These are phyloP conservation scores for Stenocarpella maydis DNA, from an alignment of 2,329 filamentous ascomycete genomes.

Conservation along the genomic window DNA sequence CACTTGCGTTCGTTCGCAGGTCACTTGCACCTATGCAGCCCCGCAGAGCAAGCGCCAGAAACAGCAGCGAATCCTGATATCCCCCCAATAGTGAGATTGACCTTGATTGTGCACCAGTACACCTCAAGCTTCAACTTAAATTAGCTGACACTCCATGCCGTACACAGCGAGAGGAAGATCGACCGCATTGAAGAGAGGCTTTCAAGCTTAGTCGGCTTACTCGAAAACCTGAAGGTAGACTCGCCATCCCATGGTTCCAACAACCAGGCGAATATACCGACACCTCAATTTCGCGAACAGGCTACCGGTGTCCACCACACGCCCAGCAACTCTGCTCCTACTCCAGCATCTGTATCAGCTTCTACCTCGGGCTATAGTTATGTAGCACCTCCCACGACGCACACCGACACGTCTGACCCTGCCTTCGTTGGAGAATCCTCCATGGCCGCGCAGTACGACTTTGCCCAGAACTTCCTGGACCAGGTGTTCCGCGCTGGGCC, in stretches of 20 bases:
- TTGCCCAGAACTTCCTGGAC: slow-evolving; percentile 55
- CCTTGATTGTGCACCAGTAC: background rate
- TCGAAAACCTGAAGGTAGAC: slow-evolving; percentile 45
- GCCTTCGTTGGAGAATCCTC: slow-evolving; percentile 55
- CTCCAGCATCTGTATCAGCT: slow-evolving; percentile 1
- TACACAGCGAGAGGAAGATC: slow-evolving; percentile 48
- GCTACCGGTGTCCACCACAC: background rate
- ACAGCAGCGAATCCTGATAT: slow-evolving; percentile 47
- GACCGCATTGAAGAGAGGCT: slow-evolving; percentile 49
- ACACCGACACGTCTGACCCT: slow-evolving; percentile 40
- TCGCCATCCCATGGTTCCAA: slow-evolving; percentile 34
- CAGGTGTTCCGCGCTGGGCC: slow-evolving; percentile 42
- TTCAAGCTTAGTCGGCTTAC: slow-evolving; percentile 45
- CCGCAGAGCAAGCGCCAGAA: slow-evolving; percentile 46
- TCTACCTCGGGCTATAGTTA: slow-evolving; percentile 34
- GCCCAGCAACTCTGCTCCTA: background rate
- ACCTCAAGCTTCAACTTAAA: background rate
- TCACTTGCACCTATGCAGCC: slow-evolving; percentile 47
- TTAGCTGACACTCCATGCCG: background rate
- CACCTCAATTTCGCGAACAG: background rate
- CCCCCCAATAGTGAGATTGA: slow-evolving; percentile 48
- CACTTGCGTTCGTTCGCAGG: slow-evolving; percentile 48
- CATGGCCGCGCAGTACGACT: slow-evolving; percentile 54
- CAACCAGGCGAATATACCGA: background rate
- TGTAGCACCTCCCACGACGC: slow-evolving; percentile 29